Percentiles rank a stretch among this genome's conserved stretches.
These are phyloP conservation scores for Cantharellus cinnabarinus DNA, from an alignment of 768 basidiomycete species.

Conservation along the genomic window DNA sequence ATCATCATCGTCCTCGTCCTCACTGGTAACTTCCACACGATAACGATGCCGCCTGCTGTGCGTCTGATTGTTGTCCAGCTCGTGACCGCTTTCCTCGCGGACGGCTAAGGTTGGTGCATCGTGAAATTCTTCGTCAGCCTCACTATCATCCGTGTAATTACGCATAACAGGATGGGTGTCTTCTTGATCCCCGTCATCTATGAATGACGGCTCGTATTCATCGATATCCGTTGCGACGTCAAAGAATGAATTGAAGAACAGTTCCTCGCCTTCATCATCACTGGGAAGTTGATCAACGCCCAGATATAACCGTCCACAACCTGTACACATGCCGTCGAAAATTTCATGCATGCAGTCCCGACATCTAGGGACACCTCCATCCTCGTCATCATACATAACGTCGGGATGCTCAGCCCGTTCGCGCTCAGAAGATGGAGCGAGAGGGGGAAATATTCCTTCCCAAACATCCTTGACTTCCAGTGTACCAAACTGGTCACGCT, in stretches of 20 bases:
- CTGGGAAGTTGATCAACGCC: neutral
- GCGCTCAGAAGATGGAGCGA: neutral
- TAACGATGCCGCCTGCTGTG: neutral
- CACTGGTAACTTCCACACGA: neutral
- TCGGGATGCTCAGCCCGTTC: slow-evolving; percentile 9
- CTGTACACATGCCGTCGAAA: slow-evolving; percentile 41
- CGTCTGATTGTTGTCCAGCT: neutral
- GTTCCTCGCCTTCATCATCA: neutral
- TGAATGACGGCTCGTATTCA: neutral
- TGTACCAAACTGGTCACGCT: slow-evolving; percentile 7
- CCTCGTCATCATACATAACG: slow-evolving; percentile 52
- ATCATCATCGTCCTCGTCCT: no score
- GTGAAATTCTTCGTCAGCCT: neutral
- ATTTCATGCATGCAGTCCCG: slow-evolving; percentile 63
- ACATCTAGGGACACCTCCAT: slow-evolving; percentile 60
- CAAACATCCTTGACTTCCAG: slow-evolving; percentile 33
- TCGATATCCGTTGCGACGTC: neutral
- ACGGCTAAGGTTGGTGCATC: neutral
- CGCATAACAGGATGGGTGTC: neutral
- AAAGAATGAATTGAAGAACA: no score
- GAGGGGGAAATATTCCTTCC: slow-evolving; percentile 34
- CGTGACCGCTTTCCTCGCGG: neutral
- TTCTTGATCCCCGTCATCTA: neutral
- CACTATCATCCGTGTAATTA: neutral
- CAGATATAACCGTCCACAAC: slow-evolving; percentile 27